phyloP scores from a whole-genome alignment of 495 filamentous ascomycete genomes.

The Aspergillus affinis region DNA sequence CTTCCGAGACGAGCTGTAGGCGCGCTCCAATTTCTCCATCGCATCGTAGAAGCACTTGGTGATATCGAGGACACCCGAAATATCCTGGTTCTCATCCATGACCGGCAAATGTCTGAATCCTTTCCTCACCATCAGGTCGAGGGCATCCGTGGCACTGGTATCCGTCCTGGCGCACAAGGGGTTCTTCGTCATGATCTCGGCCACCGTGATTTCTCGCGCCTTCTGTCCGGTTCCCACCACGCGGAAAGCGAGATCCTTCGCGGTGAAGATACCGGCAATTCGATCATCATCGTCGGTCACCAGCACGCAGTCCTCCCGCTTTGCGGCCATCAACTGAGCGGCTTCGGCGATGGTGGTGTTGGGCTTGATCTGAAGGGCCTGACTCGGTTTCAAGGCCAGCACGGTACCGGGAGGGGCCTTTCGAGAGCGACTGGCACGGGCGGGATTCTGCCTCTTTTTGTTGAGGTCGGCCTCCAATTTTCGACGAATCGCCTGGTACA shows the following conservation, averaged over 20 bases:
- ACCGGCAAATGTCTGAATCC: slow-evolving; percentile 97
- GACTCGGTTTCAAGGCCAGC: slow-evolving; percentile 89
- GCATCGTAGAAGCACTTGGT: slow-evolving; percentile 99
- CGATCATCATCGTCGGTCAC: slow-evolving; percentile 98
- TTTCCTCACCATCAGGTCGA: slow-evolving; percentile 97
- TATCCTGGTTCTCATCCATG: slow-evolving; percentile 99
- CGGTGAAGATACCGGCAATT: slow-evolving; percentile 98
- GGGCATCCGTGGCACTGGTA: slow-evolving; percentile 94
- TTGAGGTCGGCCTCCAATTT: slow-evolving; percentile 97
- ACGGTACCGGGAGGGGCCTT: slow-evolving; percentile 97
- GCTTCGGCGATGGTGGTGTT: slow-evolving; percentile 91
- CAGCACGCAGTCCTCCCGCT: slow-evolving; percentile 97
- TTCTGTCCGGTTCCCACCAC: slow-evolving; percentile 94
- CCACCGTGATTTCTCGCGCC: slow-evolving; percentile 84
- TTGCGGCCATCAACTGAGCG: slow-evolving; percentile 97
- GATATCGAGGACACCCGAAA: slow-evolving; percentile 96
- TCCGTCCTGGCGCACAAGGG: slow-evolving; percentile 95
- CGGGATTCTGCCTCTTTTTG: slow-evolving; percentile 85
- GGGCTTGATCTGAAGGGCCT: slow-evolving; percentile 97
- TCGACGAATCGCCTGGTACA: slow-evolving; percentile 80
- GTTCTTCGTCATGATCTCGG: slow-evolving; percentile 99
- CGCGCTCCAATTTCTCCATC: slow-evolving; percentile 98
- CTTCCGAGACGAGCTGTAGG: slow-evolving; percentile 93
- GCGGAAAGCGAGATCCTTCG: slow-evolving; percentile 96
- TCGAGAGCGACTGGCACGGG: slow-evolving; percentile 75